Conservation (phyloP, 2,329 filamentous ascomycete species). For the Pseudogymnoascus sp. region DNA sequence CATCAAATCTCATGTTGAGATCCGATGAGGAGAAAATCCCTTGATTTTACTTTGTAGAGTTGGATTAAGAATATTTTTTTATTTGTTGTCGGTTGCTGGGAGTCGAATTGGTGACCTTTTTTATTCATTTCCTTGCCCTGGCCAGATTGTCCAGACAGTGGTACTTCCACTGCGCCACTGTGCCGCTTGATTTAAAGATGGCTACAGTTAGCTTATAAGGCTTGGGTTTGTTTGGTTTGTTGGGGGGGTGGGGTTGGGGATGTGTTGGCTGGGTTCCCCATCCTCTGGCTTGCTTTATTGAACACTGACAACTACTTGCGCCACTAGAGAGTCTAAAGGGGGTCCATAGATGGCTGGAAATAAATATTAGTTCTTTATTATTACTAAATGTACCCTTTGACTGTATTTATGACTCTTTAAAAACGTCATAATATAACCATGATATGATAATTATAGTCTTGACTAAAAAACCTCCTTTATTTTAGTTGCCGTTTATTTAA, state of each 20-base stretch:
- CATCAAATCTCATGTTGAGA: constrained; percentile 1
- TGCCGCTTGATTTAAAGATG: constrained; percentile 2
- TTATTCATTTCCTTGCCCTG: constrained; percentile 5
- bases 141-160: constrained; percentile 8
- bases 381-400: neutral
- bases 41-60: constrained; percentile 2
- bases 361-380: neutral
- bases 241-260: neutral
- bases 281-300: neutral
- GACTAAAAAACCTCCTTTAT: neutral
- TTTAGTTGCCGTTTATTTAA: neutral
- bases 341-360: neutral
- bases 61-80: neutral
- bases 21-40: constrained; percentile 1
- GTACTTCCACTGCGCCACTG: constrained; percentile 6
- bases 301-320: neutral
- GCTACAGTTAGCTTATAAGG: neutral
- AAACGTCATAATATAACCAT: neutral
- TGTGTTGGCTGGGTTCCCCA: neutral
- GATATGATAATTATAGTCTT: neutral
- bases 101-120: constrained; percentile 6
- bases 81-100: neutral
- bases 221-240: neutral
- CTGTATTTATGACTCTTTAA: neutral
- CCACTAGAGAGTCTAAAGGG: neutral